Conservation (phyloP, 768 basidiomycete species). For the Auriscalpium microsporum region DNA sequence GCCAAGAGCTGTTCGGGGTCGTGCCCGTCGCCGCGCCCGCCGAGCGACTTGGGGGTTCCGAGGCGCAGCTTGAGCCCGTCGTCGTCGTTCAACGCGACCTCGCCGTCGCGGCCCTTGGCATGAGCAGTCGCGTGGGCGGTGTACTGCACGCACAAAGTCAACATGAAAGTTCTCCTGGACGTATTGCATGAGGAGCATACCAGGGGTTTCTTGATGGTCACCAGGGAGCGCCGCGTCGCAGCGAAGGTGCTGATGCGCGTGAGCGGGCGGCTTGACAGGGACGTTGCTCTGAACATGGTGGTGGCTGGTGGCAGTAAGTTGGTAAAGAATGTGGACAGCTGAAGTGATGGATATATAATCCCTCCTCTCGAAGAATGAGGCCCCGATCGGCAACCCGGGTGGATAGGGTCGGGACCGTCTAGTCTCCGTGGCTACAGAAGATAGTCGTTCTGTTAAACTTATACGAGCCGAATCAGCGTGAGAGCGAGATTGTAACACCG, state of each 20-base stretch:
- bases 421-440: too few relatives aligned
- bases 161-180: background rate
- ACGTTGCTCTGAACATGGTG: background rate
- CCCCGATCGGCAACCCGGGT: too few relatives aligned
- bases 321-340: background rate
- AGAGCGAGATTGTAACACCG: too few relatives aligned
- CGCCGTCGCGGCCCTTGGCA: conserved; percentile 59
- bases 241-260: background rate
- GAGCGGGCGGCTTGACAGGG: background rate
- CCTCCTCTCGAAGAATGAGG: too few relatives aligned
- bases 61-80: conserved; percentile 24
- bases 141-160: conserved; percentile 36
- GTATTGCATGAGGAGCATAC: background rate
- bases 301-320: too few relatives aligned
- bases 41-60: conserved; percentile 27
- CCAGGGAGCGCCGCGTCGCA: background rate
- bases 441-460: too few relatives aligned
- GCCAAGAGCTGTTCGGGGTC: conserved; percentile 34
- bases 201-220: background rate
- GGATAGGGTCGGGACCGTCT: too few relatives aligned
- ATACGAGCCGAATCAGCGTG: too few relatives aligned
- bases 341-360: background rate
- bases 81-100: conserved; percentile 27
- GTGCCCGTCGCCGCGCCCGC: conserved; percentile 29
- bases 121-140: conserved; percentile 58